Evolutionary conservation across 148 eudicot species (phyloP).

Genomic region (Fagopyrum tataricum): DNA sequence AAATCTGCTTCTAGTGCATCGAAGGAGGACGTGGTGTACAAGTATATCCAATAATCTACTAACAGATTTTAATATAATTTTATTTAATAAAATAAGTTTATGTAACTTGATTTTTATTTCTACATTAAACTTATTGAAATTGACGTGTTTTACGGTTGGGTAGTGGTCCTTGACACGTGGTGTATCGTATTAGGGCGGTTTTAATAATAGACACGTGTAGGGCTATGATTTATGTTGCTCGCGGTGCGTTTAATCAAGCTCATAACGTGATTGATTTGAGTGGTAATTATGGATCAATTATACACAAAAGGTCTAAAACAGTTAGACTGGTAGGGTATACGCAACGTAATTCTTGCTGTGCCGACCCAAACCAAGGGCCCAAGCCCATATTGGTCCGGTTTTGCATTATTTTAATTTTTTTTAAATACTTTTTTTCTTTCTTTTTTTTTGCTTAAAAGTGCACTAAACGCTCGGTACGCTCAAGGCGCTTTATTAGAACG

Average conservation of each 20-base stretch:
- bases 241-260: not conserved
- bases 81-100: not conserved
- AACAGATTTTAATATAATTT: not conserved
- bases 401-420: no score
- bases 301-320: not conserved
- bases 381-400: not conserved
- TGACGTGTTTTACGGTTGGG: conserved; percentile 1
- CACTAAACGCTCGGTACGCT: no score
- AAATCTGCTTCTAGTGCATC: not conserved
- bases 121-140: not conserved
- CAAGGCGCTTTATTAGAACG: no score
- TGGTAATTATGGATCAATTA: not conserved
- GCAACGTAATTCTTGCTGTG: not conserved
- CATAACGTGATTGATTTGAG: not conserved
- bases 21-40: not conserved
- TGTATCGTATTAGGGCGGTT: not conserved
- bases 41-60: not conserved
- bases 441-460: no score
- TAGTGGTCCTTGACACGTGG: not conserved
- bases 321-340: no score
- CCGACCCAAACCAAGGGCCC: not conserved
- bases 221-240: not conserved
- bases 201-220: not conserved
- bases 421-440: no score
- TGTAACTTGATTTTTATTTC: not conserved